Percentiles rank a stretch among this genome's conserved stretches.
These are phyloP conservation scores for Monosporozyma servazzii DNA, from an alignment of 805 yeast species.

Conservation along the genomic window DNA sequence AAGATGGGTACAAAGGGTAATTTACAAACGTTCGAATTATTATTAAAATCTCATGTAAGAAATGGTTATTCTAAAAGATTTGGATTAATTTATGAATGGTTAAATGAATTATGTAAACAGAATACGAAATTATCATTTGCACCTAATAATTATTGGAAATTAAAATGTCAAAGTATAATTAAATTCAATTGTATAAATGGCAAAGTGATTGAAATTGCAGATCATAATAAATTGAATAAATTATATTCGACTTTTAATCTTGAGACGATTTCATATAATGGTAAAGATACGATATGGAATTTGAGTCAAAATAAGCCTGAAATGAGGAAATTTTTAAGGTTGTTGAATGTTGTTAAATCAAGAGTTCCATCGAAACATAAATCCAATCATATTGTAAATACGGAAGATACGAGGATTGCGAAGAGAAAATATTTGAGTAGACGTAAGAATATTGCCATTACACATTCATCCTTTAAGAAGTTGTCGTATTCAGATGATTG, in stretches of 20 bases:
- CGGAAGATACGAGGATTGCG: constrained; percentile 14
- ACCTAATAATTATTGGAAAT: constrained; percentile 18
- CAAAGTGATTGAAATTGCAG: not conserved
- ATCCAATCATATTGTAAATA: constrained; percentile 16
- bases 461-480: not conserved
- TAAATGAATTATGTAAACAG: constrained; percentile 11
- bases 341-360: not conserved
- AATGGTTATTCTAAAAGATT: constrained; percentile 28
- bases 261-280: not conserved
- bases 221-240: not conserved
- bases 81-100: constrained; percentile 16
- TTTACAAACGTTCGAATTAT: not conserved
- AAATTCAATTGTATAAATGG: constrained; percentile 13
- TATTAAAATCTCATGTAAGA: constrained; percentile 30
- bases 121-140: not conserved
- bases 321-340: not conserved
- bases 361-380: constrained; percentile 3
- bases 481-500: constrained; percentile 28
- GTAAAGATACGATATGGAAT: not conserved
- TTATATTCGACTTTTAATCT: not conserved
- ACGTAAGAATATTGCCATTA: constrained; percentile 6
- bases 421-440: not conserved
- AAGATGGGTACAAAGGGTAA: not conserved
- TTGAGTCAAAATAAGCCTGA: not conserved
- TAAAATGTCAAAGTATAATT: constrained; percentile 20